These are phyloP conservation scores for Hordeum pubiflorum DNA, from an alignment of 202 grass and related monocot species.

Conservation along the genomic window DNA sequence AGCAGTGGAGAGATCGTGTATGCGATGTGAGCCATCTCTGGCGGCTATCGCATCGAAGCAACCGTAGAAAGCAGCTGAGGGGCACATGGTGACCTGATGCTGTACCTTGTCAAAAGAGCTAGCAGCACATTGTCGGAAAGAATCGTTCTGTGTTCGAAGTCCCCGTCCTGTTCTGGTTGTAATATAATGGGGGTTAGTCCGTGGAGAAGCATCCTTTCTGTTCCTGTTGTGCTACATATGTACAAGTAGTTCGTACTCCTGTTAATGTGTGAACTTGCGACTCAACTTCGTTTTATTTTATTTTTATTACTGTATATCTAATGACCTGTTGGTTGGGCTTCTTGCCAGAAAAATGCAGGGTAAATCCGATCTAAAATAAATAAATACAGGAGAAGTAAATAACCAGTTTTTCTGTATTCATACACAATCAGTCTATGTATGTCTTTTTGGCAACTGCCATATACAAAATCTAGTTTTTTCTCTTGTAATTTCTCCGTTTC, in stretches of 20 bases:
- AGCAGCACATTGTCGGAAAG: conserved; percentile 32
- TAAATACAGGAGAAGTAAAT: background rate
- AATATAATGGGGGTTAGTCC: conserved; percentile 10
- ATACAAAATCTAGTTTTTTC: background rate
- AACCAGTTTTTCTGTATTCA: background rate
- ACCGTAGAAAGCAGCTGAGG: background rate
- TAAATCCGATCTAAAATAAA: background rate
- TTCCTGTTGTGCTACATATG: background rate
- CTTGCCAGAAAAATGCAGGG: background rate
- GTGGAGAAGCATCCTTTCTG: background rate
- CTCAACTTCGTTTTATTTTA: background rate
- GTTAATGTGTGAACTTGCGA: conserved; percentile 3
- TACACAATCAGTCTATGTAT: background rate
- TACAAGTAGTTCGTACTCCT: conserved; percentile 24
- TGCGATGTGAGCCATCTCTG: conserved; percentile 43
- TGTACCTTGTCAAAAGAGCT: conserved; percentile 23
- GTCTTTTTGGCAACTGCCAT: background rate
- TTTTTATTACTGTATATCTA: background rate
- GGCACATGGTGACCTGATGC: conserved; percentile 25
- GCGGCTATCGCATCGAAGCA: background rate
- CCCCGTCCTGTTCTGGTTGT: conserved; percentile 1
- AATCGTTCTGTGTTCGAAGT: conserved; percentile 17
- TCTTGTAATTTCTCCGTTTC: background rate
- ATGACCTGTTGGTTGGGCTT: background rate
- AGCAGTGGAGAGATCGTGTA: conserved; percentile 73